Conservation (phyloP, 2,329 filamentous ascomycete genomes). For the Sclerotinia sclerotiorum region DNA sequence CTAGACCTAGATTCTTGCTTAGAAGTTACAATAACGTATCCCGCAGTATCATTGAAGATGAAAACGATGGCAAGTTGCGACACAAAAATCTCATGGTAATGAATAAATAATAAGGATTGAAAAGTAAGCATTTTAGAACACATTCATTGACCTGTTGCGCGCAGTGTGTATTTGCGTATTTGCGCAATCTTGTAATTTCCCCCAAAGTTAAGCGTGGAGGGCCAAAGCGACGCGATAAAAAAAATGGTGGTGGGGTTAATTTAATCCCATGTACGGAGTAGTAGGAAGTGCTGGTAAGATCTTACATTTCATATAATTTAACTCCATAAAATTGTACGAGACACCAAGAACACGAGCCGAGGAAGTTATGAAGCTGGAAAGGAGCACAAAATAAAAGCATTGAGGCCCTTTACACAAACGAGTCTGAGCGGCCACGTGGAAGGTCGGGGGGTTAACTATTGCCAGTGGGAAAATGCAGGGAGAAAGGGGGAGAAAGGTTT, state of each 20-base stretch:
- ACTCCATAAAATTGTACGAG: slow-evolving; percentile 6
- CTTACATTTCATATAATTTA: too few species aligned
- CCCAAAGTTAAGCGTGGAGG: slow-evolving; percentile 10
- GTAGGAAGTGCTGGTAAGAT: not conserved
- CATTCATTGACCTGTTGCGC: slow-evolving; percentile 3
- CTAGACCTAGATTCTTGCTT: slow-evolving; percentile 3
- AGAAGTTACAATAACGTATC: not conserved
- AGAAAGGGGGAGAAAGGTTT: not conserved
- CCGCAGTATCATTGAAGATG: not conserved
- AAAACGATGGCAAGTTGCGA: not conserved
- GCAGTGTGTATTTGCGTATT: slow-evolving; percentile 3
- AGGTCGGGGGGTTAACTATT: slow-evolving; percentile 14
- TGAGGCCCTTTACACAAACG: not conserved
- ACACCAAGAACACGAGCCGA: not conserved
- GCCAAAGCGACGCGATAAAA: slow-evolving; percentile 15
- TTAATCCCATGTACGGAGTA: not conserved
- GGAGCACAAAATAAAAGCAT: not conserved
- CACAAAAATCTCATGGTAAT: not conserved
- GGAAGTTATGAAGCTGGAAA: not conserved
- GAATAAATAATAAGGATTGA: not conserved
- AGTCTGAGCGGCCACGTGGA: slow-evolving; percentile 24
- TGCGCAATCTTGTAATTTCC: slow-evolving; percentile 12
- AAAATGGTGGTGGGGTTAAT: slow-evolving; percentile 6
- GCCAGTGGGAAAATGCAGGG: slow-evolving; percentile 4
- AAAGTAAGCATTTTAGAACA: not conserved